Conservation (phyloP, 345 rosid genomes). For the Hibiscus tridactylites region DNA sequence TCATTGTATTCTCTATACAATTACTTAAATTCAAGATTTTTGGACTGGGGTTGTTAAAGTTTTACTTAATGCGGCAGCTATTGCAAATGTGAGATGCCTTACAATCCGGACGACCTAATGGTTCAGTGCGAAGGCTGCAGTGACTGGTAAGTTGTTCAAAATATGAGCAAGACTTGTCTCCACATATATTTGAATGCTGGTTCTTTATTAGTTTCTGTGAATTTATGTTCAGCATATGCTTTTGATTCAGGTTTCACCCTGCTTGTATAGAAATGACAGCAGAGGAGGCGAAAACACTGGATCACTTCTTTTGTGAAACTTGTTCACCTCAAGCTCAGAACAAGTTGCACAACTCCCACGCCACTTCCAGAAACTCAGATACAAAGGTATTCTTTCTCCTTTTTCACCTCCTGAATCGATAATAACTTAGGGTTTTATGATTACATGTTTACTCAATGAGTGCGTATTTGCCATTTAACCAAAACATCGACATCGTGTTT, state of each 20-base stretch:
- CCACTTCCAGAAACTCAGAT: constrained; percentile 39
- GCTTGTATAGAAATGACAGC: constrained; percentile 78
- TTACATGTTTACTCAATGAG: neutral
- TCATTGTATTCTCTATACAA: neutral
- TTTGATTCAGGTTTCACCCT: constrained; percentile 96
- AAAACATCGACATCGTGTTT: constrained; percentile 1
- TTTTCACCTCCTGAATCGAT: too few species aligned
- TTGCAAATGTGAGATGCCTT: constrained; percentile 99
- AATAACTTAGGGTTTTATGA: too few species aligned
- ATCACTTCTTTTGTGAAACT: constrained; percentile 74
- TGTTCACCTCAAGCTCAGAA: constrained; percentile 63
- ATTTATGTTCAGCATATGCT: constrained; percentile 28
- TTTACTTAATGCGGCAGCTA: constrained; percentile 41
- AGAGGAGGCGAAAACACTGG: constrained; percentile 74
- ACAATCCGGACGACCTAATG: constrained; percentile 94
- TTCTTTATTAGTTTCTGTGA: too few species aligned
- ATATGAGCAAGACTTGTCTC: neutral
- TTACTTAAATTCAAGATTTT: neutral
- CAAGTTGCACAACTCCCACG: constrained; percentile 49
- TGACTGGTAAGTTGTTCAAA: constrained; percentile 56
- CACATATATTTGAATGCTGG: neutral
- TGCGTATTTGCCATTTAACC: neutral
- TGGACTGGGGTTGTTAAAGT: neutral
- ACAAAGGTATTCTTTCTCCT: constrained; percentile 46
- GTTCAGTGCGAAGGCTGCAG: constrained; percentile 92